A percentile compares a stretch with the other conserved stretches of the same genome.
Evolutionary conservation across 257 asterid species (phyloP).

Genomic region (Vinca minor): DNA sequence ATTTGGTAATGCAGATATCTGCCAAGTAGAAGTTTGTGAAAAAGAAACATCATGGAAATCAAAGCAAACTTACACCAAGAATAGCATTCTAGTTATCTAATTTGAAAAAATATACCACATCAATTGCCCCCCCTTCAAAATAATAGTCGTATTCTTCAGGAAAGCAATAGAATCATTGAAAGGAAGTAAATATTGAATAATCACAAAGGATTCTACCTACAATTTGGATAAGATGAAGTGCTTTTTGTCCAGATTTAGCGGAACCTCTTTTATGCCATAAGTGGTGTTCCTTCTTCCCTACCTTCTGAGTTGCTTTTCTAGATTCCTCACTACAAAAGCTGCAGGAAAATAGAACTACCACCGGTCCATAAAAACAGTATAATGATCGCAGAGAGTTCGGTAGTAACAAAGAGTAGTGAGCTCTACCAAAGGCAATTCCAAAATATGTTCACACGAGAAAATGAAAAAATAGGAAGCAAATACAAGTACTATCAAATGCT

Average conservation of each 20-base stretch:
- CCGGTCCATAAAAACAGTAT: background rate
- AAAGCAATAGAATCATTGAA: background rate
- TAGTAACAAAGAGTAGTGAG: background rate
- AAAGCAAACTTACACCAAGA: background rate
- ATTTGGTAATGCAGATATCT: slow-evolving; percentile 74
- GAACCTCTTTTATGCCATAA: slow-evolving; percentile 78
- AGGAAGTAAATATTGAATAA: background rate
- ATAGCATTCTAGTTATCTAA: background rate
- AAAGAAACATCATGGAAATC: background rate
- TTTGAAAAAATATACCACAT: background rate
- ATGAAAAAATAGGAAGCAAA: background rate
- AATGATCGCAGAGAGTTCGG: slow-evolving; percentile 1
- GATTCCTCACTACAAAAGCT: slow-evolving; percentile 16
- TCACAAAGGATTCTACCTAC: slow-evolving; percentile 37
- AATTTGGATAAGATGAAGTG: slow-evolving; percentile 50
- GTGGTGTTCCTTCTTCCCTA: slow-evolving; percentile 70
- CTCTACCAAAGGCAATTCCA: background rate
- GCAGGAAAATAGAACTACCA: background rate
- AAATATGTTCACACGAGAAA: slow-evolving; percentile 6
- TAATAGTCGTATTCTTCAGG: background rate
- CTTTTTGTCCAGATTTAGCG: slow-evolving; percentile 77
- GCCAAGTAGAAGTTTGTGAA: slow-evolving; percentile 14
- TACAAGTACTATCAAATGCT: background rate
- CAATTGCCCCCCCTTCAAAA: background rate
- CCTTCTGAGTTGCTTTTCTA: slow-evolving; percentile 31